Conservation (phyloP, 371 early-diverging fungal genomes). For the Mortierella sp. region DNA sequence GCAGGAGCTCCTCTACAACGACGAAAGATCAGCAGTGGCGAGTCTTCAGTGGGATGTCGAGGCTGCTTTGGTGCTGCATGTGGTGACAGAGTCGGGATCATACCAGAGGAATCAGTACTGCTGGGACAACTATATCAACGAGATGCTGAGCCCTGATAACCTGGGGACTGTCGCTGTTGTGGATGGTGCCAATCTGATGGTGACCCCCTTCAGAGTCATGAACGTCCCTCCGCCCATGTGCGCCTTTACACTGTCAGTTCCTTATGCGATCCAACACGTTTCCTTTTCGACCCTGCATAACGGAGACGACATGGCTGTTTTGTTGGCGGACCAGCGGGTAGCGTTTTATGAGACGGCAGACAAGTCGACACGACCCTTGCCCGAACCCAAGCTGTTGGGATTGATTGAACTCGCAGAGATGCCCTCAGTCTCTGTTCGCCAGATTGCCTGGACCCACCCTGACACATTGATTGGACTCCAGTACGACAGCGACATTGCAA, state of each 20-base stretch:
- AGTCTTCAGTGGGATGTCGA: conserved; percentile 84
- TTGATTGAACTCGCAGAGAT: conserved; percentile 38
- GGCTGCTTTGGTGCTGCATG: conserved; percentile 71
- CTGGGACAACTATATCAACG: conserved; percentile 71
- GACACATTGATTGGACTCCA: conserved; percentile 47
- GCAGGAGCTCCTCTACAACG: conserved; percentile 73
- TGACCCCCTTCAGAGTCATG: conserved; percentile 89
- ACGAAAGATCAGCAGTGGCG: conserved; percentile 58
- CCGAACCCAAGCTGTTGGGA: conserved; percentile 51
- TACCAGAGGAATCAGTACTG: conserved; percentile 70
- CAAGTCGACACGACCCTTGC: conserved; percentile 45
- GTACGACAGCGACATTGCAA: conserved; percentile 42
- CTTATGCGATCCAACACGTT: conserved; percentile 69
- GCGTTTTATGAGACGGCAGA: conserved; percentile 60
- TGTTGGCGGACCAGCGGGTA: conserved; percentile 66
- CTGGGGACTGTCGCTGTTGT: conserved; percentile 83
- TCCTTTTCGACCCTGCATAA: conserved; percentile 72
- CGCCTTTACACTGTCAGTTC: conserved; percentile 61
- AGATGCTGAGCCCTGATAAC: conserved; percentile 67
- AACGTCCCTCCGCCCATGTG: conserved; percentile 98
- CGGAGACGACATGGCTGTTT: conserved; percentile 80
- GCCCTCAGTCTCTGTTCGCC: conserved; percentile 41
- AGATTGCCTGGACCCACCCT: conserved; percentile 54
- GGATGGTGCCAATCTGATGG: conserved; percentile 77
- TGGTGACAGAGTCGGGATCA: conserved; percentile 66